phyloP scores from a whole-genome alignment of 495 filamentous ascomycete species.

The Amphirosellinia nigrospora region DNA sequence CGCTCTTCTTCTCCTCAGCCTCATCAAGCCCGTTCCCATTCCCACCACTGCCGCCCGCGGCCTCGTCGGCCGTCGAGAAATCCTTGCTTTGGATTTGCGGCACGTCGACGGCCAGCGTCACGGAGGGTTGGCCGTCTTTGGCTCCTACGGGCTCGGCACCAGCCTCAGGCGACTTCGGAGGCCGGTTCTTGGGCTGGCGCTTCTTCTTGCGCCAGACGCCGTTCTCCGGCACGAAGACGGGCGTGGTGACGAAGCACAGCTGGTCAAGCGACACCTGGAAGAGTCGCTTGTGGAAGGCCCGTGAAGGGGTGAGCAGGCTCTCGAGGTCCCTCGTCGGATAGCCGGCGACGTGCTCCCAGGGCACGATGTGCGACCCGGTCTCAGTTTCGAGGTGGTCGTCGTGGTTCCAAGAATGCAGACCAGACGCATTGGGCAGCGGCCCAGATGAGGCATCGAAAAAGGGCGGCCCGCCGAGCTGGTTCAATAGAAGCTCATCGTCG shows the following conservation, averaged over 20 bases:
- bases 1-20: constrained; percentile 59
- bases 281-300: constrained; percentile 80
- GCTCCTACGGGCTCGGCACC: constrained; percentile 24
- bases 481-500: constrained; percentile 49
- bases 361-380: constrained; percentile 60
- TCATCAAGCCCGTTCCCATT: constrained; percentile 49
- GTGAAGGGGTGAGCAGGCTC: constrained; percentile 79
- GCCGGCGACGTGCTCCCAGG: constrained; percentile 81
- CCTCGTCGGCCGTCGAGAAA: constrained; percentile 39
- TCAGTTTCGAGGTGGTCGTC: constrained; percentile 60
- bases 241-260: constrained; percentile 83
- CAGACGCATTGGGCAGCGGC: constrained; percentile 40
- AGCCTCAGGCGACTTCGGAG: constrained; percentile 41
- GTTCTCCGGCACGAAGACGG: constrained; percentile 84
- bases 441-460: constrained; percentile 42
- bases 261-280: constrained; percentile 90
- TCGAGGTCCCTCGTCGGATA: constrained; percentile 79
- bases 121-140: constrained; percentile 32
- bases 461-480: constrained; percentile 37
- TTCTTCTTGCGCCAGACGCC: constrained; percentile 85
- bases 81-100: constrained; percentile 48
- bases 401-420: constrained; percentile 61
- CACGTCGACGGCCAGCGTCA: constrained; percentile 32
- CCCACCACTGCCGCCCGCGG: constrained; percentile 30
- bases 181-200: constrained; percentile 56